Base-by-base conservation (phyloP, 2,329 filamentous ascomycete species). In the Fusarium coffeatum region DNA sequence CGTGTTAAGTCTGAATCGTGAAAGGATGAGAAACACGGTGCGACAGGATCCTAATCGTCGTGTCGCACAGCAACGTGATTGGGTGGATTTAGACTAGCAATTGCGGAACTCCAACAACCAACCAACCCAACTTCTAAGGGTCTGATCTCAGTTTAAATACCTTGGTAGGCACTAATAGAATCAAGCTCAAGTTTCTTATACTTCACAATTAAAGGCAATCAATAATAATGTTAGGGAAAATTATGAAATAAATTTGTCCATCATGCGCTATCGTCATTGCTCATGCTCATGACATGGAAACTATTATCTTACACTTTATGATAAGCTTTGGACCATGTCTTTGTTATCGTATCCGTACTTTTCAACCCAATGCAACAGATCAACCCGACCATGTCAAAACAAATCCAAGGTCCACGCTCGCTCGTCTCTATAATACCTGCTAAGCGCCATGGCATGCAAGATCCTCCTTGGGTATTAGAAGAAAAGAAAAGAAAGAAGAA, bases 361-460 rank as follows among this genome's bases (percentile, higher is more conserved):
- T 71, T 71, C 47, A 61, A 66, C 59, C 60, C 53, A 69, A 69
- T 61, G 45, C 51, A 61, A 55, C 49, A 66, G 40, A 61, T 61
- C 37, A 66, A 40, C 54, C 54, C 34, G 16, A 41, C 47, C 48
- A 65, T 70, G 46, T 59, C 62, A 37, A 51, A 60, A 55, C 32
- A 64, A 59, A 57, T 64, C 53, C 68, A 66, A 71, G 46, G 57
- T 57, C 61, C 51, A 64, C 48, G 56, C 54, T 69, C 48, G 56
- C 57, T 69, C 62, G 48, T 47, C 48, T 72, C 58, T 71, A 70
- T 64, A 69, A 53, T 49, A 49, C 34, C 60, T 68, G 51, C 70
- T 64, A 49, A 63, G 64, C 73, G 62, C 66, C 73, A 68, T 60
- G 68, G 61, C 66, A 75, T 75, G 73, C 73, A 73, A 67, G n/a